Evolutionary conservation across 2,329 filamentous ascomycete genomes (phyloP), one percentile per base, ranked within the genome.

Genomic region (Botrytis medusae): DNA sequence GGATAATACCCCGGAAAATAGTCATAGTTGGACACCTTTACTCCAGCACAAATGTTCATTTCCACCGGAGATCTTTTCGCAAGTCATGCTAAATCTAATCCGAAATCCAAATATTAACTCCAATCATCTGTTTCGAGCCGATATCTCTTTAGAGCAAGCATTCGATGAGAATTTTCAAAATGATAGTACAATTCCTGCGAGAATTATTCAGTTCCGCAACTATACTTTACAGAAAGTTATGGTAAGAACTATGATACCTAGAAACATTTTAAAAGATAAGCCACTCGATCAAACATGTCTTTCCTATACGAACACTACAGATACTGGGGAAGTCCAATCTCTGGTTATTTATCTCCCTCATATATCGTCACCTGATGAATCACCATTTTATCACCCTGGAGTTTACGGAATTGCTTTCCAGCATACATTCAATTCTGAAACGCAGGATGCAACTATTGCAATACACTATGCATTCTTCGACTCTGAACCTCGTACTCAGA

Each of bases 301-400:
- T 72, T 87, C 95, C 75, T 93, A 93, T 81, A 79, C 81, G 9
- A 78, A 79, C 25, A 74, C 32, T 78, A 80, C 40, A 77, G 76
- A 42, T 46, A 74, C 57, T 77, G 80, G 72, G 60, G 77, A 79
- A 29, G 74, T 79, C 57, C 82, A 83, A 44, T 87, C 86, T 46
- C 83, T 95, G 70, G 89, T 97, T 25, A 82, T 97, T 48, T 97
- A 97, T 81, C 85, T 92, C 9, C 94, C 95, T 12, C 94, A 97
- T 82, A 86, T 89, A 14, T 81, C 86, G 46, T 84, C 84, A 1
- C 83, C 87, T 18, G 85, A 87, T 22, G 87, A 91, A 4, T 87
- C 96, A 75, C 95, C 95, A 1, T 97, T 92, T 83, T 98, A 98
- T 82, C 95, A 98, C 80, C 95, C 95, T 34, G 86, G 87, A 70